A percentile compares a stretch with the other conserved stretches of the same genome.
phyloP scores from a whole-genome alignment of 768 basidiomycete genomes.

The Mycena sanguinolenta region DNA sequence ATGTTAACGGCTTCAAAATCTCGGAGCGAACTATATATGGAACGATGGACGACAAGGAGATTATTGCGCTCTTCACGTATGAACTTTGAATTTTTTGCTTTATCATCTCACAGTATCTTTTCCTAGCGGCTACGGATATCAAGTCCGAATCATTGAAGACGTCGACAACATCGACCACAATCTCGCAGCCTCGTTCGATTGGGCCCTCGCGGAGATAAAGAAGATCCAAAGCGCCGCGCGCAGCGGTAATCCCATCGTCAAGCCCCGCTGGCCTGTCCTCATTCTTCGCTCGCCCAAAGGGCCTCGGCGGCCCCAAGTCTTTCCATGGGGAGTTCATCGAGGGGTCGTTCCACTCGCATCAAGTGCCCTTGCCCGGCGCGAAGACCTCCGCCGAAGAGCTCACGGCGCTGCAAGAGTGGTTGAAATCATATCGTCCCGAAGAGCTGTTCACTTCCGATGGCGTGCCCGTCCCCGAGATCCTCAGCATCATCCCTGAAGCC shows the following conservation, averaged over 20 bases:
- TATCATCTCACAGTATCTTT: conserved; percentile 16
- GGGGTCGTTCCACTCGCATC: conserved; percentile 88
- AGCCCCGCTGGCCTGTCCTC: conserved; percentile 93
- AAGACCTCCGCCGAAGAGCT: conserved; percentile 77
- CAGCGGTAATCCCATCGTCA: conserved; percentile 78
- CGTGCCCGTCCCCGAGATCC: conserved; percentile 65
- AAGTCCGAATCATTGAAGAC: conserved; percentile 85
- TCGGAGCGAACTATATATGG: conserved; percentile 92
- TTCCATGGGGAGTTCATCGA: conserved; percentile 81
- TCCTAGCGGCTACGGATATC: conserved; percentile 86
- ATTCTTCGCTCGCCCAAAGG: conserved; percentile 90
- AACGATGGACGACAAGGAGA: conserved; percentile 91
- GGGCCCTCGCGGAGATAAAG: conserved; percentile 80
- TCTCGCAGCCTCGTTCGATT: conserved; percentile 85
- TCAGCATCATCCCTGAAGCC: conserved; percentile 68
- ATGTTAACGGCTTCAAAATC: conserved; percentile 92
- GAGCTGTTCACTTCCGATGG: conserved; percentile 76
- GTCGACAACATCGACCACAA: conserved; percentile 78
- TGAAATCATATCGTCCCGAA: conserved; percentile 75
- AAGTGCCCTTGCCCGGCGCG: conserved; percentile 86
- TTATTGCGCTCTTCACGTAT: conserved; percentile 80
- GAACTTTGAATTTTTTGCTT: conserved; percentile 35
- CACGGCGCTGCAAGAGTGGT: conserved; percentile 75
- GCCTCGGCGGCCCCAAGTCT: conserved; percentile 77
- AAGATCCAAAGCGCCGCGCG: conserved; percentile 87